Base-by-base conservation (phyloP, 495 filamentous ascomycete genomes). In the Xylaria bambusicola region DNA sequence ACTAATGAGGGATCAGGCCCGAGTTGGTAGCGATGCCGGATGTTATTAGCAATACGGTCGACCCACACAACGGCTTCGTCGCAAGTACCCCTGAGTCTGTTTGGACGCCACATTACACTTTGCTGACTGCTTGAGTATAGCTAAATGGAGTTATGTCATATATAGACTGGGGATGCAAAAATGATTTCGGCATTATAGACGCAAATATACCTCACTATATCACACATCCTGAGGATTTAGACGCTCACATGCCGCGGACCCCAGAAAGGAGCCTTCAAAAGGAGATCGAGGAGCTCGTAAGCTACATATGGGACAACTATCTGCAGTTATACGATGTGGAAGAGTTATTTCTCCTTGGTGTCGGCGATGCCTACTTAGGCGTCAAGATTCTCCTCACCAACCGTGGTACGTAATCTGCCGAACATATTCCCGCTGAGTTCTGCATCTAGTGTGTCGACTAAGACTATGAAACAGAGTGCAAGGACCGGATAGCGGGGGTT, bases 291-390 rank as follows among this genome's bases (percentile, higher is more conserved):
- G 89, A 94, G 61, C 73, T 98, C 7, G 87, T 91, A 17, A 84
- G 82, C 53, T 98, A 96, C 65, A 71, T 98, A 31, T 98, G 95
- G 95, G 93, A 98, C 63, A 98, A 98, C 66, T 97, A 96, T 64
- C 88, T 98, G 33, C 90, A 96, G 81, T 86, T 88, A 3, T 81
- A 85, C 60, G 83, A 90, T 6, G 68, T 61, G 3, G 83, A 86
- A 1, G 82, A 92, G 21, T 80, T 98, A 21, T 87, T 93, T 70
- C 79, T 98, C 41, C 74, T 99, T 49, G 93, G 94, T 3, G 82
- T 95, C 2, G 95, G 94, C 9, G 83, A 87, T 60, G 84, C 88
- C 0, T 90, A 89, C 61, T 74, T 85, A 8, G 88, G 86, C 0
- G 77, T 90, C 20, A 84, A 87, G 49, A 77, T 87, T n/a, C 79